A percentile compares a stretch with the other conserved stretches of the same genome.
Evolutionary conservation across 2,329 filamentous ascomycete genomes (phyloP).

Genomic region (Ophiostoma sp.): DNA sequence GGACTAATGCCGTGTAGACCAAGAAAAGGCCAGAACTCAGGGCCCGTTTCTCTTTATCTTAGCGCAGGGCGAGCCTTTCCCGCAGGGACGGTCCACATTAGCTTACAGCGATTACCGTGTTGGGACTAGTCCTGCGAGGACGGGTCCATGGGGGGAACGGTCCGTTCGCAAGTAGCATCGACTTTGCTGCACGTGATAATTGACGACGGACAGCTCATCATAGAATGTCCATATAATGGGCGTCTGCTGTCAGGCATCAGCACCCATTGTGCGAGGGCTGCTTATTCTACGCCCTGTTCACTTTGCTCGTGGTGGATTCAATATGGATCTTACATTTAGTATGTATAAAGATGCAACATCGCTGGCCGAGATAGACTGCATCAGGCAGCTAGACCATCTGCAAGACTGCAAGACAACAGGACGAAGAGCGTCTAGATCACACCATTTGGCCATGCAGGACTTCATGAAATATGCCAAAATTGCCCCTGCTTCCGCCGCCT

Average conservation of each 20-base stretch:
- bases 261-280: too few relatives aligned
- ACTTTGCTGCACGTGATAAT: not conserved
- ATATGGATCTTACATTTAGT: too few relatives aligned
- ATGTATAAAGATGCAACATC: not conserved
- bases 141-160: constrained; percentile 5
- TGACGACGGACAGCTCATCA: too few relatives aligned
- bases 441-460: constrained; percentile 37
- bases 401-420: not conserved
- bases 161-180: not conserved
- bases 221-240: too few relatives aligned
- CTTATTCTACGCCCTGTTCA: too few relatives aligned
- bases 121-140: not conserved
- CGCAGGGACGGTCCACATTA: constrained; percentile 8
- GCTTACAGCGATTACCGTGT: not conserved
- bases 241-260: too few relatives aligned
- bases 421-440: constrained; percentile 20
- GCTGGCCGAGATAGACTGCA: not conserved
- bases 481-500: constrained; percentile 37
- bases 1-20: constrained; percentile 5
- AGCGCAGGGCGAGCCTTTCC: not conserved
- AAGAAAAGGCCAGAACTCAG: constrained; percentile 5
- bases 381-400: not conserved
- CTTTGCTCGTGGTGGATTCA: too few relatives aligned
- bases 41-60: not conserved
- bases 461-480: constrained; percentile 47